Evolutionary conservation across 176 grass and related monocot species (phyloP), one percentile per base, ranked within the genome.

Genomic region (Zea luxurians): DNA sequence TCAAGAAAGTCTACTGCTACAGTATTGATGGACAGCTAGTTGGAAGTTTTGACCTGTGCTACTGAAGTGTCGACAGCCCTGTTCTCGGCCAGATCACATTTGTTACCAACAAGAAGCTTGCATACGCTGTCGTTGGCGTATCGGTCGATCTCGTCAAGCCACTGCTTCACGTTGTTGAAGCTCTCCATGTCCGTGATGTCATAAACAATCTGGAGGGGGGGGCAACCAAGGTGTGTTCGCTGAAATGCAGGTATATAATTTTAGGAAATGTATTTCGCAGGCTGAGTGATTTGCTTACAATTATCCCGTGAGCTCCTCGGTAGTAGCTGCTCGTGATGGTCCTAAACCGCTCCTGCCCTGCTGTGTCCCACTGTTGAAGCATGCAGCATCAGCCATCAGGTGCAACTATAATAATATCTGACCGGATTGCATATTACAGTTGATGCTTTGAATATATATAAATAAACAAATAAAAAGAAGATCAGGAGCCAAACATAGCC

Each of bases 301-400:
- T 90, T 71, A 93, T 93, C 71, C 95, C 95, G 55, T 94, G 91
- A 13, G 95, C 95, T 75, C 95, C 91, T 8, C 89, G 85, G 71
- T 98, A 98, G 63, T 98, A 98, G 84, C 91, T 93, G 53, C 91
- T 94, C 40, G 95, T 94, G 57, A 98, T 94, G 55, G 95, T 93
- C 85, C 95, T 92, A 77, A 94, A 98, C 18, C 95, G 75, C 66
- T 98, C 91, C 85, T 98, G 95, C 52, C 95, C 89, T 59, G 95
- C 95, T 20, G 95, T 98, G 71, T 98, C 95, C 95, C 95, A 94
- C 91, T 88, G 62, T 71, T 49, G n/a, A 21, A 58, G 47, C 41
- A 78, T 62, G 38, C 18, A 82, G 64, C 37, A 76, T 59, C 11
- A 34, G 37, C 18, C 48, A 21, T 43, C 63, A 67, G 63, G 47